Percentiles rank a stretch among this genome's conserved stretches.
phyloP scores from a whole-genome alignment of 2,329 filamentous ascomycete species.

The Ophiocordyceps unilateralis region DNA sequence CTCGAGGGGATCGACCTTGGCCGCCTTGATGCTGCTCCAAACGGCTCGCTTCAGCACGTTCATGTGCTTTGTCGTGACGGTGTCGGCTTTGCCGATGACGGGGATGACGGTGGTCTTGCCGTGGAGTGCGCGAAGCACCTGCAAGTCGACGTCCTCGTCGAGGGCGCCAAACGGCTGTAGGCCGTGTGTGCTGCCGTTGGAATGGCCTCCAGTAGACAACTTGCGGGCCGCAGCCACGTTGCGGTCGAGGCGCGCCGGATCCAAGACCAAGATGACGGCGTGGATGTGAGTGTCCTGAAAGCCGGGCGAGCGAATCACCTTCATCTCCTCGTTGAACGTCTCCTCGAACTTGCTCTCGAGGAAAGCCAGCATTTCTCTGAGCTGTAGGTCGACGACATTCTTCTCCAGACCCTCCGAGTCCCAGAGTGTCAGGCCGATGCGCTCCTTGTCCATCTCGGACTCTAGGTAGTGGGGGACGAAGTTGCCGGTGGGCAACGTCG shows the following conservation, averaged over 20 bases:
- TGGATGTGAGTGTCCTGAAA: slow-evolving; percentile 95
- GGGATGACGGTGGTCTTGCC: slow-evolving; percentile 92
- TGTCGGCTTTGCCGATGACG: slow-evolving; percentile 91
- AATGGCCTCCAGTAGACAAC: slow-evolving; percentile 29
- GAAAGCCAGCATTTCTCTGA: slow-evolving; percentile 81
- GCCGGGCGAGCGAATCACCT: slow-evolving; percentile 82
- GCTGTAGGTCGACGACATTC: slow-evolving; percentile 83
- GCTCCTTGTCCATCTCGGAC: slow-evolving; percentile 83
- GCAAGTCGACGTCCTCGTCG: slow-evolving; percentile 78
- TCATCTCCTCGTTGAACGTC: slow-evolving; percentile 93
- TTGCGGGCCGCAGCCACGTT: slow-evolving; percentile 56
- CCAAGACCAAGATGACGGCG: slow-evolving; percentile 80
- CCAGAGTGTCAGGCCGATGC: slow-evolving; percentile 87
- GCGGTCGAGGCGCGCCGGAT: slow-evolving; percentile 69
- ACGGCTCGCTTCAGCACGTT: slow-evolving; percentile 76
- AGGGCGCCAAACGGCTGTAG: slow-evolving; percentile 45
- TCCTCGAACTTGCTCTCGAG: slow-evolving; percentile 98
- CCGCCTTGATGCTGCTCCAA: slow-evolving; percentile 71
- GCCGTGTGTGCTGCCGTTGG: slow-evolving; percentile 26
- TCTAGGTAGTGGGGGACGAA: slow-evolving; percentile 86
- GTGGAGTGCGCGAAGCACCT: slow-evolving; percentile 73
- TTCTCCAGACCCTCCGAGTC: slow-evolving; percentile 92
- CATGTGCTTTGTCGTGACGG: slow-evolving; percentile 93
- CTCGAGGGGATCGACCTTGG: slow-evolving; percentile 76
- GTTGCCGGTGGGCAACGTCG: slow-evolving; percentile 39